These are phyloP conservation scores for Cryptococcus sp. DNA, from an alignment of 1,284 basidiomycete genomes.

Conservation along the genomic window DNA sequence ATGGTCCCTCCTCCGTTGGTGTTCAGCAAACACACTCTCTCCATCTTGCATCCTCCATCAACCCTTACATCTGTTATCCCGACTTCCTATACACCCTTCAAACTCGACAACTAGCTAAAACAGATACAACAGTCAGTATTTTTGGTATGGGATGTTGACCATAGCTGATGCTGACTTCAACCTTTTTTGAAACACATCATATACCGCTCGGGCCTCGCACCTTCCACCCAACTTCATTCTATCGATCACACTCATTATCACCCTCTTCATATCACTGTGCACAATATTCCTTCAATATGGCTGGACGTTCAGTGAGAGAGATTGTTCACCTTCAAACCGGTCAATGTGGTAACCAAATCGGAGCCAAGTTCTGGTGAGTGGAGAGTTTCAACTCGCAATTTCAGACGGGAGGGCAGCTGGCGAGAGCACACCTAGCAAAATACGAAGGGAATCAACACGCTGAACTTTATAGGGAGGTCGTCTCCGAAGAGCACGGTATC, in stretches of 20 bases:
- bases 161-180: not conserved
- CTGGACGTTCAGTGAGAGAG: slow-evolving; percentile 65
- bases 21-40: not conserved
- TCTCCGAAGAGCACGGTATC: slow-evolving; percentile 97
- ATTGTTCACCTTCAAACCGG: slow-evolving; percentile 96
- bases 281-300: not conserved
- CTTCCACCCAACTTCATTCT: not conserved
- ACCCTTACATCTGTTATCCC: not conserved
- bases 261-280: not conserved
- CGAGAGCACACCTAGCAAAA: not conserved
- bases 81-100: not conserved
- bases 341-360: slow-evolving; percentile 97
- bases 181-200: not conserved
- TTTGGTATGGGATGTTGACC: not conserved
- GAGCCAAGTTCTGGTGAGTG: slow-evolving; percentile 99
- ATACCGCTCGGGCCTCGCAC: not conserved
- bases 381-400: not conserved
- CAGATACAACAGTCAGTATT: not conserved
- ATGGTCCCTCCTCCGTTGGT: not conserved
- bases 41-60: not conserved
- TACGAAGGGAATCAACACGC: no score
- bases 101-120: no score
- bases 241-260: not conserved
- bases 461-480: slow-evolving; percentile 44
- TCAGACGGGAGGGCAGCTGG: not conserved